A percentile compares a stretch with the other conserved stretches of the same genome.
Evolutionary conservation across 805 yeast genomes (phyloP).

Genomic region (Candida alai): DNA sequence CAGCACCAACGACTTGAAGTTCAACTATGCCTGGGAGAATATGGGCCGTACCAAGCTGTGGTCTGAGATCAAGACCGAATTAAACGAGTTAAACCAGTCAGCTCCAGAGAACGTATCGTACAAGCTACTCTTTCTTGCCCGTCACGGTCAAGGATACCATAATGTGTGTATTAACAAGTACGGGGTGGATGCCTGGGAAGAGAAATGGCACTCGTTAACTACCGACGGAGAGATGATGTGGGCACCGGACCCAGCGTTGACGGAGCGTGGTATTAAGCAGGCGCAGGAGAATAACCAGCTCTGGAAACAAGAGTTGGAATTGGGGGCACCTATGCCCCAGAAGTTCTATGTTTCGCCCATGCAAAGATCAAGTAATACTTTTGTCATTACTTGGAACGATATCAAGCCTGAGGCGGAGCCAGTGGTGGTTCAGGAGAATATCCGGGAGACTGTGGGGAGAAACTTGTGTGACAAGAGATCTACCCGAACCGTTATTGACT

Average conservation of each 20-base stretch:
- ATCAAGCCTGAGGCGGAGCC: conserved; percentile 19
- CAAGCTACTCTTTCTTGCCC: conserved; percentile 51
- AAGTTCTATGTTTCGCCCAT: conserved; percentile 59
- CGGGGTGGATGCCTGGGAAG: conserved; percentile 56
- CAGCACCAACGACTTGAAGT: conserved; percentile 43
- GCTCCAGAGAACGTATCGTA: conserved; percentile 36
- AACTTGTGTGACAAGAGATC: conserved; percentile 61
- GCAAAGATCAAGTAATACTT: conserved; percentile 59
- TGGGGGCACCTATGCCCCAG: conserved; percentile 55
- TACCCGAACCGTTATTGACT: conserved; percentile 29
- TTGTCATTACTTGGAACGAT: conserved; percentile 48
- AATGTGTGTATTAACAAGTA: conserved; percentile 52
- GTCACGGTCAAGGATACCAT: conserved; percentile 73
- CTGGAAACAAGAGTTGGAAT: conserved; percentile 40
- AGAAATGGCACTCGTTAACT: conserved; percentile 46
- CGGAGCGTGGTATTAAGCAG: conserved; percentile 52
- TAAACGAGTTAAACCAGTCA: conserved; percentile 31
- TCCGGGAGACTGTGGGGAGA: conserved; percentile 59
- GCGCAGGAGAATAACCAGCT: conserved; percentile 46
- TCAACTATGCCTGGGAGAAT: conserved; percentile 39
- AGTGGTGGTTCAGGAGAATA: conserved; percentile 38
- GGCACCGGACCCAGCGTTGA: conserved; percentile 61
- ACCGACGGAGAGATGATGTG: conserved; percentile 55
- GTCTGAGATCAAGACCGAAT: conserved; percentile 29
- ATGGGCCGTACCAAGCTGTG: conserved; percentile 45